These are phyloP conservation scores for Filobasidium wieringae DNA, from an alignment of 768 basidiomycete species.

Conservation along the genomic window DNA sequence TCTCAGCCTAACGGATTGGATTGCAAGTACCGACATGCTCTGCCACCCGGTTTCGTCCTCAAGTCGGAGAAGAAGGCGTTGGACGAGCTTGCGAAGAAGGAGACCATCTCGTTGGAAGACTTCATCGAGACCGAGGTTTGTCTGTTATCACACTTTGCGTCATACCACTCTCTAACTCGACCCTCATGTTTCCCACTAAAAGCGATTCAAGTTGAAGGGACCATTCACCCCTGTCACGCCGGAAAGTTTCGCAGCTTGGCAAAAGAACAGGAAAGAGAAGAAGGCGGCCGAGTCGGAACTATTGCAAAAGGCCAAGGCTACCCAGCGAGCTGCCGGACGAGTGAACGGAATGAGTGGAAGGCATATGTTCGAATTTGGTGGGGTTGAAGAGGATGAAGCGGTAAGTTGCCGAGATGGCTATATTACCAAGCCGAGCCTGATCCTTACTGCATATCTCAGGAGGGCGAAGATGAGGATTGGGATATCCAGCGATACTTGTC, in stretches of 20 bases:
- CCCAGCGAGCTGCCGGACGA: conserved; percentile 76
- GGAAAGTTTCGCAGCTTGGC: conserved; percentile 88
- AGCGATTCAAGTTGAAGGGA: conserved; percentile 78
- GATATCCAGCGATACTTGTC: conserved; percentile 30
- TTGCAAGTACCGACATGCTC: conserved; percentile 88
- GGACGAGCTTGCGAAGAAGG: conserved; percentile 75
- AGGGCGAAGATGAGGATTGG: conserved; percentile 35
- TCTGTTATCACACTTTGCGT: background rate
- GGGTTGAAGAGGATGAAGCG: conserved; percentile 33
- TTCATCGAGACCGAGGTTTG: conserved; percentile 92
- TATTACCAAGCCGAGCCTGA: background rate
- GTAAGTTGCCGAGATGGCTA: conserved; percentile 8
- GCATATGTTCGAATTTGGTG: conserved; percentile 59
- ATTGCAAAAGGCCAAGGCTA: conserved; percentile 64
- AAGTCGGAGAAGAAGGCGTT: conserved; percentile 85
- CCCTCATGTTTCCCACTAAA: background rate
- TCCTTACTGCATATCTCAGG: conserved; percentile 2
- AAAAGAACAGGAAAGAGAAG: conserved; percentile 88
- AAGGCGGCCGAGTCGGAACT: conserved; percentile 81
- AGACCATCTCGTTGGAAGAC: conserved; percentile 82
- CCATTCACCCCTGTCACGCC: conserved; percentile 78
- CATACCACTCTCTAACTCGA: background rate
- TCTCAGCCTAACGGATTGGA: conserved; percentile 61
- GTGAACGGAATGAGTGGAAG: conserved; percentile 84
- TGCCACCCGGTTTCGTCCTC: conserved; percentile 90